Evolutionary conservation across 441 rosid genomes (phyloP).

Genomic region (Manihot esculenta): DNA sequence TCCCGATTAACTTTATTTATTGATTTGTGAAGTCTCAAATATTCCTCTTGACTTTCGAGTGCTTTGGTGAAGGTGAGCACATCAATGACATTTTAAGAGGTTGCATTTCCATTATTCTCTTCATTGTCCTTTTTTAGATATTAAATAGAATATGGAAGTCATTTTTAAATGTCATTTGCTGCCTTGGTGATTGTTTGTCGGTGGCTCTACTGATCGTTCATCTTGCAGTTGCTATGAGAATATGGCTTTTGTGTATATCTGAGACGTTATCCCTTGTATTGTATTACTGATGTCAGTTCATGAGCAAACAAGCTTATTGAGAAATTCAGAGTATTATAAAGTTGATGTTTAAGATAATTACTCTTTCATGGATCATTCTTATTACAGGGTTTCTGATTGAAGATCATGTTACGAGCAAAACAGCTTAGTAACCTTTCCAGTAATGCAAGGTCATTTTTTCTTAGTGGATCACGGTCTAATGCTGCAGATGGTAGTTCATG

Average conservation of each 20-base stretch:
- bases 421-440: slow-evolving; percentile 69
- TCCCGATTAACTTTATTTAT: background rate
- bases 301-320: slow-evolving; percentile 9
- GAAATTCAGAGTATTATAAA: slow-evolving; percentile 8
- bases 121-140: background rate
- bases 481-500: slow-evolving; percentile 68
- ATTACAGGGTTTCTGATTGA: slow-evolving; percentile 30
- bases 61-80: background rate
- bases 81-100: background rate
- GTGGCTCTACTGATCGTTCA: background rate
- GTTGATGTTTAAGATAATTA: slow-evolving; percentile 9
- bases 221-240: background rate
- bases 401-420: slow-evolving; percentile 74
- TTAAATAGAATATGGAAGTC: background rate
- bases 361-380: slow-evolving; percentile 17
- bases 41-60: background rate
- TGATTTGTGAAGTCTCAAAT: background rate
- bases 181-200: background rate
- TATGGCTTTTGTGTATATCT: background rate
- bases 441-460: slow-evolving; percentile 61
- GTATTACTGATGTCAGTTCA: background rate
- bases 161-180: background rate
- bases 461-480: slow-evolving; percentile 60
- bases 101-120: background rate
- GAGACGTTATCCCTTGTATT: background rate